These are phyloP conservation scores for Alternaria gansuensis DNA, from an alignment of 2,329 filamentous ascomycete genomes.

Conservation along the genomic window DNA sequence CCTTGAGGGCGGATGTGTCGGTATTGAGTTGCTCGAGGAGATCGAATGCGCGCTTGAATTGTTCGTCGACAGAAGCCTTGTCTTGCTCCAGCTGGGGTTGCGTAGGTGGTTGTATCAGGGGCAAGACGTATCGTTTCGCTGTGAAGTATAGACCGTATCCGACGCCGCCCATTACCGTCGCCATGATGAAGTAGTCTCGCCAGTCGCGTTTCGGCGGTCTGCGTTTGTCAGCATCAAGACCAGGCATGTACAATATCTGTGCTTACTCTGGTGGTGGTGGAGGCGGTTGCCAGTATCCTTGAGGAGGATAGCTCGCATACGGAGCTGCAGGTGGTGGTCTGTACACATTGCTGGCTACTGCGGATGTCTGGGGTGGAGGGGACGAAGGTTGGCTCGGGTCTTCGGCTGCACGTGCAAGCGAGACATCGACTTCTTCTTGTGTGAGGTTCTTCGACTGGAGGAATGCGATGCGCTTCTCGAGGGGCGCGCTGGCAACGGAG, in stretches of 20 bases:
- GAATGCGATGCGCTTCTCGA: conserved; percentile 92
- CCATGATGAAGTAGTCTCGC: conserved; percentile 99
- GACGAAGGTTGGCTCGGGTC: conserved; percentile 58
- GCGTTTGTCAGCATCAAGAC: conserved; percentile 25
- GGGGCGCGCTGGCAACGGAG: conserved; percentile 84
- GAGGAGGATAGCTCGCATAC: conserved; percentile 62
- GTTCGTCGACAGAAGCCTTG: conserved; percentile 89
- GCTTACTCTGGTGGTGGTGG: conserved; percentile 64
- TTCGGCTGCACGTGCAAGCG: conserved; percentile 78
- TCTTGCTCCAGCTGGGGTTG: conserved; percentile 93
- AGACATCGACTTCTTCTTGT: conserved; percentile 89
- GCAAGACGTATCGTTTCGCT: conserved; percentile 88
- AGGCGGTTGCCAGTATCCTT: conserved; percentile 62
- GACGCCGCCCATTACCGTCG: conserved; percentile 89
- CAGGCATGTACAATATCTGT: neutral
- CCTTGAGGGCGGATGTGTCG: conserved; percentile 88
- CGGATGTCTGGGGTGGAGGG: conserved; percentile 58
- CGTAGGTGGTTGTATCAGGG: conserved; percentile 90
- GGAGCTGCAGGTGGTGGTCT: conserved; percentile 56
- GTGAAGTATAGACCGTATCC: conserved; percentile 88
- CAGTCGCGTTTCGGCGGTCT: conserved; percentile 82
- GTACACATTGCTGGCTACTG: conserved; percentile 55
- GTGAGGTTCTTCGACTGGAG: conserved; percentile 97
- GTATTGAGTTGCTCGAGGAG: conserved; percentile 90
- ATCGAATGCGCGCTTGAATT: conserved; percentile 90